Percentiles rank a stretch among this genome's conserved stretches.
These are phyloP conservation scores for Cordyceps farinosa DNA, from an alignment of 2,329 filamentous ascomycete species.

Conservation along the genomic window DNA sequence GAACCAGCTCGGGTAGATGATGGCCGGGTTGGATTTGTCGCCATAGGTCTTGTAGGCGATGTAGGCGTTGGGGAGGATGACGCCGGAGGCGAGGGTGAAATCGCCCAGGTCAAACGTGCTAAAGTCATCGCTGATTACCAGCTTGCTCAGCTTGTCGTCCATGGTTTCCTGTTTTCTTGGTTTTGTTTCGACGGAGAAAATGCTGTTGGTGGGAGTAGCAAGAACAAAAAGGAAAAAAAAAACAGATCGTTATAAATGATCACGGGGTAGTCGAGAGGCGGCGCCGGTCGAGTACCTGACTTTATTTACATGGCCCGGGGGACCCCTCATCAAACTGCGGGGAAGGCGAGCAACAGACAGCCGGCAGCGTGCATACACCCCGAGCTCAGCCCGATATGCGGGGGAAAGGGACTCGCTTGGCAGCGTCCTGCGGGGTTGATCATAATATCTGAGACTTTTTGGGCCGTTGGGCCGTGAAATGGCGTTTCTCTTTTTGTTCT, in stretches of 20 bases:
- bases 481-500: background rate
- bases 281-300: constrained; percentile 4
- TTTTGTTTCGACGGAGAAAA: background rate
- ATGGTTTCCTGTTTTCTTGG: background rate
- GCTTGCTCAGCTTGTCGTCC: background rate
- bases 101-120: constrained; percentile 58
- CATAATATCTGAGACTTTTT: background rate
- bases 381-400: constrained; percentile 12
- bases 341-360: background rate
- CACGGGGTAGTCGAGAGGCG: background rate
- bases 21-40: constrained; percentile 55
- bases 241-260: background rate
- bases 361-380: background rate
- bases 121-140: background rate
- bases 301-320: background rate
- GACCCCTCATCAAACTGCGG: constrained; percentile 12
- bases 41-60: constrained; percentile 78
- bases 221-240: background rate
- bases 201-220: too few species aligned
- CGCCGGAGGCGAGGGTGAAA: constrained; percentile 63
- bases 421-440: background rate
- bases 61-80: constrained; percentile 58
- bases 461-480: background rate
- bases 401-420: background rate
- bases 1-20: constrained; percentile 78